A percentile compares a stretch with the other conserved stretches of the same genome.
Evolutionary conservation across 2,329 filamentous ascomycete genomes (phyloP).

Genomic region (Elsinoe batatas): DNA sequence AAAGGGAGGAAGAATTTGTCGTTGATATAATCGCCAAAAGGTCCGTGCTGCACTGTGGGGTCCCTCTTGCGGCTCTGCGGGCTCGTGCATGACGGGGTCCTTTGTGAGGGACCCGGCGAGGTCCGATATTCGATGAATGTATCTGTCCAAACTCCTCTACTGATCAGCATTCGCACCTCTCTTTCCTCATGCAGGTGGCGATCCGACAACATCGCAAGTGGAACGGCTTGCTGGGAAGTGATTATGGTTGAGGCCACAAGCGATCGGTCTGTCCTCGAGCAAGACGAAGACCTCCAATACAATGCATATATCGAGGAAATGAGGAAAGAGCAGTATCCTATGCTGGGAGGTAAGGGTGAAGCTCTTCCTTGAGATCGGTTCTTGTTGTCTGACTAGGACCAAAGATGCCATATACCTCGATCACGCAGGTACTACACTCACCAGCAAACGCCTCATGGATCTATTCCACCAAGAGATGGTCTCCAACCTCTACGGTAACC

Average conservation of each 20-base stretch:
- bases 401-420: constrained; percentile 57
- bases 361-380: no score
- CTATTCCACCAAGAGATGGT: constrained; percentile 69
- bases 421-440: constrained; percentile 72
- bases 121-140: neutral
- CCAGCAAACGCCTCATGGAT: constrained; percentile 53
- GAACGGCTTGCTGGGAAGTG: neutral
- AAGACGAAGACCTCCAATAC: constrained; percentile 21
- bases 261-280: constrained; percentile 5
- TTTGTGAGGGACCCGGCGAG: neutral
- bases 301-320: constrained; percentile 39
- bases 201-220: neutral
- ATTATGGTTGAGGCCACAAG: neutral
- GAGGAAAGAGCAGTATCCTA: constrained; percentile 39
- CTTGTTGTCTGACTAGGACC: neutral
- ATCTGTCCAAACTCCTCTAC: neutral
- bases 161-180: neutral
- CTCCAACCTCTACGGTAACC: constrained; percentile 74
- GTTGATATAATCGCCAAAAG: constrained; percentile 9
- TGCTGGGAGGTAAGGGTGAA: constrained; percentile 18
- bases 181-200: neutral
- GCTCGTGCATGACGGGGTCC: neutral
- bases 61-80: neutral
- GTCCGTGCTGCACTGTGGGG: neutral
- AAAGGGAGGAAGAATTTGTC: constrained; percentile 21